These are phyloP conservation scores for Pythium scleroteichum DNA, from an alignment of 352 stramenopile genomes.

Conservation along the genomic window DNA sequence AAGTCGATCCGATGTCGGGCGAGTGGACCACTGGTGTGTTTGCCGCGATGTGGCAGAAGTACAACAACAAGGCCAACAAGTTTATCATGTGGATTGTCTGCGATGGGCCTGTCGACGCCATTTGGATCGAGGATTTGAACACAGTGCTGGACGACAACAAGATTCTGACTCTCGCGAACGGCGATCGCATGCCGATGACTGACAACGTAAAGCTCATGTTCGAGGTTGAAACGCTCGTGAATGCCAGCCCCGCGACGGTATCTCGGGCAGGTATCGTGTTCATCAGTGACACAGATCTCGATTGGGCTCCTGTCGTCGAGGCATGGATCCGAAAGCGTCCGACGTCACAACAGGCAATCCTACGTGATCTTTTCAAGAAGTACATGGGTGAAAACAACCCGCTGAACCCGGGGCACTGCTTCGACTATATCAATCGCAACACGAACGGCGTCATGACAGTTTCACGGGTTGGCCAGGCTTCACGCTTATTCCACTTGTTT, in stretches of 20 bases:
- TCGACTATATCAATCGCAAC: slow-evolving; percentile 95
- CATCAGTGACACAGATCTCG: slow-evolving; percentile 97
- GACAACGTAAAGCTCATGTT: slow-evolving; percentile 98
- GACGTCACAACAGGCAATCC: slow-evolving; percentile 81
- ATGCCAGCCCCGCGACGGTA: slow-evolving; percentile 96
- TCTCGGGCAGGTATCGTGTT: slow-evolving; percentile 98
- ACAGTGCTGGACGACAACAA: slow-evolving; percentile 98
- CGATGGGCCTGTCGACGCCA: slow-evolving; percentile 96
- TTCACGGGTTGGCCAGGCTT: slow-evolving; percentile 89
- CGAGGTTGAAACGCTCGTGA: slow-evolving; percentile 97
- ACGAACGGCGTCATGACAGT: slow-evolving; percentile 93
- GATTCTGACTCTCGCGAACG: slow-evolving; percentile 96
- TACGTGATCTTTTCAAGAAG: slow-evolving; percentile 93
- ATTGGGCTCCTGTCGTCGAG: slow-evolving; percentile 96
- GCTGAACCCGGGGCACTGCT: slow-evolving; percentile 93
- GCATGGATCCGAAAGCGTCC: slow-evolving; percentile 95
- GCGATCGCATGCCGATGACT: slow-evolving; percentile 97
- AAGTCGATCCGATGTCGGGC: slow-evolving; percentile 95
- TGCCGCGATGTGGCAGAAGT: slow-evolving; percentile 98
- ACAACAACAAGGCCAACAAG: slow-evolving; percentile 97
- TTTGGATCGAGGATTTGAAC: slow-evolving; percentile 99
- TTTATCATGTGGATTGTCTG: slow-evolving; percentile 99
- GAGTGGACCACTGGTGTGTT: slow-evolving; percentile 99
- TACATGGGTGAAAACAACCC: slow-evolving; percentile 96
- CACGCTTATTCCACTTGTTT: slow-evolving; percentile 85